Conservation (phyloP, 2,329 filamentous ascomycete species). For the Parascedosporium putredinis region DNA sequence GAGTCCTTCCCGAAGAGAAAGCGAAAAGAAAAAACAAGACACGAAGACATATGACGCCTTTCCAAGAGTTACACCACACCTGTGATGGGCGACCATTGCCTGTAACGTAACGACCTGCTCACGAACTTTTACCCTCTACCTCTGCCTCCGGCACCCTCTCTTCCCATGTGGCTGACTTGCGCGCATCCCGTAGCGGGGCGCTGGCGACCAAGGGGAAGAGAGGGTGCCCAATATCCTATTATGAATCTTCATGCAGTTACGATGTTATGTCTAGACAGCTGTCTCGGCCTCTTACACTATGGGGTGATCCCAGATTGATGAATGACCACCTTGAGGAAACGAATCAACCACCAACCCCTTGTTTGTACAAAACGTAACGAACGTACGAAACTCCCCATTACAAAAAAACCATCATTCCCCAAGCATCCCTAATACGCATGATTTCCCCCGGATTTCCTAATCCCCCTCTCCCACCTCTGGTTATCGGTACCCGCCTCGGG, state of each 20-base stretch:
- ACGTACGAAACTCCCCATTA: background rate
- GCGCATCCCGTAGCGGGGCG: too few relatives aligned
- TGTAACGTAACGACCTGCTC: background rate
- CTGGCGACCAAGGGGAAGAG: background rate
- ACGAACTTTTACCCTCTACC: background rate
- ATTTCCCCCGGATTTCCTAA: too few relatives aligned
- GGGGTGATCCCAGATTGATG: background rate
- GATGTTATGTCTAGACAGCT: constrained; percentile 9
- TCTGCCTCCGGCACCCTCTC: too few relatives aligned
- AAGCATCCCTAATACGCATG: too few relatives aligned
- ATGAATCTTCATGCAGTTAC: constrained; percentile 9
- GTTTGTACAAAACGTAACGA: constrained; percentile 2
- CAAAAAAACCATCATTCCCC: too few relatives aligned
- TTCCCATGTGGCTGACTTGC: too few relatives aligned
- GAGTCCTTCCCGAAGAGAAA: background rate
- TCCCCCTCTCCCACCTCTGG: background rate
- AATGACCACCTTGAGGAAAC: background rate
- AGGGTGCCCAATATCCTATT: constrained; percentile 1
- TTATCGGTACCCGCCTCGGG: background rate
- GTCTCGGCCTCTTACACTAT: constrained; percentile 7
- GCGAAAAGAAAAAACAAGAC: background rate
- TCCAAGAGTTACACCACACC: constrained; percentile 5
- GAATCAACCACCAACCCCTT: background rate
- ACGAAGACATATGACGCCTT: background rate
- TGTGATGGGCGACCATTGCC: constrained; percentile 2